A percentile compares a stretch with the other conserved stretches of the same genome.
Conservation (phyloP, 1,284 basidiomycete species). For the Cutaneotrichosporon cavernicola region DNA sequence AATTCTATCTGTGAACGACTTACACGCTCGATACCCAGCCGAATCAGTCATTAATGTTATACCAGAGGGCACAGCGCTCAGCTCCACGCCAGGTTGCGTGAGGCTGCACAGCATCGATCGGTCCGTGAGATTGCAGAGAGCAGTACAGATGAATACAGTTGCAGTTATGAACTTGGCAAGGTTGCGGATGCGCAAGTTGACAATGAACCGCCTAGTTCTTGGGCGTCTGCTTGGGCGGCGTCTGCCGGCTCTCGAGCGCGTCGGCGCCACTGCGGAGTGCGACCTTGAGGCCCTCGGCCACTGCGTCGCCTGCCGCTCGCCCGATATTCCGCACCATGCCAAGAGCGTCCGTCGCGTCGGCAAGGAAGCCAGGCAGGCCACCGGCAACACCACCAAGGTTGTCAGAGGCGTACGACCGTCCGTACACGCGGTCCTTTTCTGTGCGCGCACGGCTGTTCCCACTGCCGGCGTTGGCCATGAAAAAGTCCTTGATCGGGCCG, state of each 20-base stretch:
- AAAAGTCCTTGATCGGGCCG: conserved; percentile 70
- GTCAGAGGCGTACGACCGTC: conserved; percentile 28
- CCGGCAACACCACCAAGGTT: conserved; percentile 9
- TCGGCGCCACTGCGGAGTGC: conserved; percentile 25
- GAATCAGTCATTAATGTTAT: background rate
- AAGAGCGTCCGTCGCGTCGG: conserved; percentile 20
- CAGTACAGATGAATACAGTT: conserved; percentile 14
- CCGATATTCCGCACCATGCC: conserved; percentile 7
- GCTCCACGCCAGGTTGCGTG: background rate
- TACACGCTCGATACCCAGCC: background rate
- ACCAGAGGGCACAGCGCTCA: background rate
- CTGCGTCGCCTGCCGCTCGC: conserved; percentile 4
- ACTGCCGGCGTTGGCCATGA: conserved; percentile 76
- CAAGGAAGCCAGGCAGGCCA: conserved; percentile 19
- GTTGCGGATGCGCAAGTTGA: background rate
- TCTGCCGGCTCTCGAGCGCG: conserved; percentile 18
- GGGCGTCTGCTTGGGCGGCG: background rate
- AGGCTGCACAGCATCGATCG: background rate
- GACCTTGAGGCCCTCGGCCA: conserved; percentile 11
- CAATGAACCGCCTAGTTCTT: background rate
- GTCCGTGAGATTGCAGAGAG: conserved; percentile 4
- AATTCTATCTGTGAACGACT: background rate
- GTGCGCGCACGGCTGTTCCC: conserved; percentile 6
- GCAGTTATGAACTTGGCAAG: background rate
- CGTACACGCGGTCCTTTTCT: conserved; percentile 24